phyloP scores from a whole-genome alignment of 345 rosid genomes.

The Citrus inodora region DNA sequence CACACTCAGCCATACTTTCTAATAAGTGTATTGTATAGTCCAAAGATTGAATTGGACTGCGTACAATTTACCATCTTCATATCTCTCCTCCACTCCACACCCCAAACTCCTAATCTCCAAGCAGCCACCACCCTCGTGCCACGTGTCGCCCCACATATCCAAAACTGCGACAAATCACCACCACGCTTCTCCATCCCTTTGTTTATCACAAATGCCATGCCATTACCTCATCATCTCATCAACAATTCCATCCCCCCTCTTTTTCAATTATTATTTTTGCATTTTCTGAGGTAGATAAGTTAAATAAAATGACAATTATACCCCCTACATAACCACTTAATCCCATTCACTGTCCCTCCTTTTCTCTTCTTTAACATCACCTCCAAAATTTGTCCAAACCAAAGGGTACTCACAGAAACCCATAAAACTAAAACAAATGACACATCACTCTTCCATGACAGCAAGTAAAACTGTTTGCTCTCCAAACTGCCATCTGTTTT shows the following conservation, averaged over 20 bases:
- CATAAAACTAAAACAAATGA: slow-evolving; percentile 17
- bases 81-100: slow-evolving; percentile 30
- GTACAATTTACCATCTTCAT: neutral
- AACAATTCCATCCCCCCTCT: slow-evolving; percentile 26
- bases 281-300: neutral
- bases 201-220: slow-evolving; percentile 37
- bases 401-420: slow-evolving; percentile 36
- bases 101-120: slow-evolving; percentile 56
- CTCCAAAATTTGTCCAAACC: slow-evolving; percentile 35
- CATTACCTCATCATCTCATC: slow-evolving; percentile 32
- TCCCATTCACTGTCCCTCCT: slow-evolving; percentile 2
- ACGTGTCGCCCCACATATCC: slow-evolving; percentile 58
- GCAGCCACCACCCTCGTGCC: slow-evolving; percentile 32
- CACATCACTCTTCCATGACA: slow-evolving; percentile 37
- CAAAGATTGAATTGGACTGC: neutral
- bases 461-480: neutral
- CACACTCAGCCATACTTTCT: neutral
- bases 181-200: slow-evolving; percentile 61
- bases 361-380: slow-evolving; percentile 17
- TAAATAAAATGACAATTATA: neutral
- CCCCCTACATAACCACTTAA: neutral
- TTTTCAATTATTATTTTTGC: neutral
- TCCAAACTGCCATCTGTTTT: slow-evolving; percentile 47
- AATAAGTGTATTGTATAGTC: neutral
- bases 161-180: slow-evolving; percentile 28